Evolutionary conservation across 345 rosid genomes (phyloP).

Genomic region (Euphorbia lathyris): DNA sequence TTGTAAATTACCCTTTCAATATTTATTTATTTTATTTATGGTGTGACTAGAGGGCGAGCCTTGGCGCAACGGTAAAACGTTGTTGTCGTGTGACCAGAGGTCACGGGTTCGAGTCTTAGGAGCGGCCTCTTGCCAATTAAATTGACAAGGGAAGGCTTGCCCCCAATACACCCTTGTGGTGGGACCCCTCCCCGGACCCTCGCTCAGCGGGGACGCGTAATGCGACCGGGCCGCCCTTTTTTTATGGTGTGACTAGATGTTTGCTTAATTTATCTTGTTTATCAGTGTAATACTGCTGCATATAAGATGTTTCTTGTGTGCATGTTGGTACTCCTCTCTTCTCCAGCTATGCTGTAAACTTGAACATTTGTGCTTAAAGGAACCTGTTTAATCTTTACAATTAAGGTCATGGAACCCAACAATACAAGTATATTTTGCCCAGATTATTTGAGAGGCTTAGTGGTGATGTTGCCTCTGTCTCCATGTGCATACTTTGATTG

Average conservation of each 20-base stretch:
- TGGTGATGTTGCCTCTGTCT: background rate
- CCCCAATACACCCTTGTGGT: too few relatives aligned
- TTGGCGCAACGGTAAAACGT: too few relatives aligned
- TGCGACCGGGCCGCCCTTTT: too few relatives aligned
- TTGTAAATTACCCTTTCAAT: background rate
- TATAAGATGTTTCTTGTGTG: background rate
- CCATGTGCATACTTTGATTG: background rate
- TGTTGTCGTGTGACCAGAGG: too few relatives aligned
- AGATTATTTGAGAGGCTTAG: background rate
- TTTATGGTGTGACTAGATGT: background rate
- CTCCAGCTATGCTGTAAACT: background rate
- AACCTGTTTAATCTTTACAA: background rate
- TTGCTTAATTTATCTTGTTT: background rate
- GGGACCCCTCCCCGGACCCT: too few relatives aligned
- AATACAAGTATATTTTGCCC: background rate
- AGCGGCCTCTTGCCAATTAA: too few relatives aligned
- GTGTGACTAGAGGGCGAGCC: background rate
- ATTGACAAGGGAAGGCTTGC: too few relatives aligned
- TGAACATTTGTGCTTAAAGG: background rate
- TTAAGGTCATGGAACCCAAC: background rate
- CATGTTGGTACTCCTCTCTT: background rate
- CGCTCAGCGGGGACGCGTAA: too few relatives aligned
- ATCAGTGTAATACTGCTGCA: background rate
- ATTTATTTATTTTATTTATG: too few relatives aligned
- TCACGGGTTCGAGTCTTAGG: too few relatives aligned